Evolutionary conservation across 345 rosid species (phyloP).

Genomic region (Bruguiera gymnorhiza): DNA sequence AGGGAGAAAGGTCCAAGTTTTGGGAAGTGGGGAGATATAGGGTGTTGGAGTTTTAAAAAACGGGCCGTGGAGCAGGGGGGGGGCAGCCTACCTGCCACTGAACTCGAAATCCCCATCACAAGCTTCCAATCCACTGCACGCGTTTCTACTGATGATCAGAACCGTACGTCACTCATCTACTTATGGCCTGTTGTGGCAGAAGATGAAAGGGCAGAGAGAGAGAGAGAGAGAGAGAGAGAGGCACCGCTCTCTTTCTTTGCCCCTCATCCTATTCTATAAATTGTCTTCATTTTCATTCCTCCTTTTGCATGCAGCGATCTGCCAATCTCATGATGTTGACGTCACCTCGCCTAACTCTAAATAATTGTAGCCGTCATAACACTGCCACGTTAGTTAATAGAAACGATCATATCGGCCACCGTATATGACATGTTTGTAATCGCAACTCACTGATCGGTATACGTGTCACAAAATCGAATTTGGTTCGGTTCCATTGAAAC

Average conservation of each 20-base stretch:
- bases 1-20: neutral
- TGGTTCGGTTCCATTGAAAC: too few species aligned
- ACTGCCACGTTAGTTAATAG: too few species aligned
- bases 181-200: neutral
- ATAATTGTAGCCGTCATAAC: neutral
- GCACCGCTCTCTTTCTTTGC: neutral
- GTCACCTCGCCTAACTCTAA: neutral
- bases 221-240: neutral
- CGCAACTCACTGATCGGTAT: too few species aligned
- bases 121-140: constrained; percentile 61
- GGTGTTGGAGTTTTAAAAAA: neutral
- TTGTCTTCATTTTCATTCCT: neutral
- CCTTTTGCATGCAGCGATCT: neutral
- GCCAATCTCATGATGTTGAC: neutral
- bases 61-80: too few species aligned
- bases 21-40: neutral
- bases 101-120: constrained; percentile 37
- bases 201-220: constrained; percentile 3
- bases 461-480: too few species aligned
- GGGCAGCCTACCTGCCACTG: too few species aligned
- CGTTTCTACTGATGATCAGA: constrained; percentile 20
- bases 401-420: too few species aligned
- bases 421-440: too few species aligned
- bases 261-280: neutral
- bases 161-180: constrained; percentile 39